These are phyloP conservation scores for Russula olivacea DNA, from an alignment of 768 basidiomycete genomes.

Conservation along the genomic window DNA sequence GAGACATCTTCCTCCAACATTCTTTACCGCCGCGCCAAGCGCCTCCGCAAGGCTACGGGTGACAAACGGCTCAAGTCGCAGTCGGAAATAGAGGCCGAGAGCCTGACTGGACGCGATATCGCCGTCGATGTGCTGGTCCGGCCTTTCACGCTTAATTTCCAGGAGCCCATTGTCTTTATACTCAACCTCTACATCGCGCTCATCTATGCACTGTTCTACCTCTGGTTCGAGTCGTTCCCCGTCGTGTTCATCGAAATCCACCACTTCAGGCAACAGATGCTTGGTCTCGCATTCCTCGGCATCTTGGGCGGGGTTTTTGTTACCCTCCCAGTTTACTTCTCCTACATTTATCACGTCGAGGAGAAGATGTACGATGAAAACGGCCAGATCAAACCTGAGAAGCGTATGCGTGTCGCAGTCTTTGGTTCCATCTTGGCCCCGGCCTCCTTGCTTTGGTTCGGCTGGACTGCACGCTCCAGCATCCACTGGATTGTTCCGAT, in stretches of 20 bases:
- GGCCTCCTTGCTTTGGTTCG: constrained; percentile 33
- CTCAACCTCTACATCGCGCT: constrained; percentile 34
- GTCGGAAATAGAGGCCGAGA: constrained; percentile 29
- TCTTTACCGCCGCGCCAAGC: constrained; percentile 31
- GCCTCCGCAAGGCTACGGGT: constrained; percentile 32
- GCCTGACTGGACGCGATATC: constrained; percentile 26
- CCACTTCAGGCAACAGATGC: constrained; percentile 31
- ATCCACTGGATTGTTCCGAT: constrained; percentile 36
- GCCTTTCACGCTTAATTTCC: constrained; percentile 32
- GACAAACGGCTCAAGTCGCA: constrained; percentile 29
- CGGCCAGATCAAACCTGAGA: constrained; percentile 29
- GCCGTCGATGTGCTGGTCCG: constrained; percentile 29
- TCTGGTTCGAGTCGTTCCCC: constrained; percentile 35
- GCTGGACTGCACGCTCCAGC: constrained; percentile 29
- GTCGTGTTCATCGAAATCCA: constrained; percentile 33
- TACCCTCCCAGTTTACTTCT: constrained; percentile 18
- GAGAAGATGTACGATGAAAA: constrained; percentile 22
- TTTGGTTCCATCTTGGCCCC: constrained; percentile 33
- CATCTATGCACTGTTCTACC: constrained; percentile 32
- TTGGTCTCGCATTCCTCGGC: constrained; percentile 33
- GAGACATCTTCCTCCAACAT: constrained; percentile 33
- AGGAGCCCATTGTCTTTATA: constrained; percentile 31
- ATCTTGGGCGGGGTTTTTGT: constrained; percentile 10
- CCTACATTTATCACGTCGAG: constrained; percentile 13
- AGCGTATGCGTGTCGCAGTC: constrained; percentile 33